Evolutionary conservation across 495 filamentous ascomycete species (phyloP), one percentile per base, ranked within the genome.

Genomic region (Penicillium antarcticum): DNA sequence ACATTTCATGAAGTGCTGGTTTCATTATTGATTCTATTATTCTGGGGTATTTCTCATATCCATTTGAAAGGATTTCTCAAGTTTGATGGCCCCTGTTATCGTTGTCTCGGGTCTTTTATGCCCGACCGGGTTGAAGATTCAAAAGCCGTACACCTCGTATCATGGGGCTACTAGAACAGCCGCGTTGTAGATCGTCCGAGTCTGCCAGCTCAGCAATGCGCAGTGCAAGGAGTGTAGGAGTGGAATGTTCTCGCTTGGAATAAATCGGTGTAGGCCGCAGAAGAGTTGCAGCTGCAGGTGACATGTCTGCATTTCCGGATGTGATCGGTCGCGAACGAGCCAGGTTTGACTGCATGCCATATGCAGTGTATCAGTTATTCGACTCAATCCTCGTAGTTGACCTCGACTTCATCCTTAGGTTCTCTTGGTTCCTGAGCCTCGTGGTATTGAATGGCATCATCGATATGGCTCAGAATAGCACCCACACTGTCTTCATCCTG

Each of bases 381-480:
- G 5, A 1, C 21, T 41, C 51, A 53, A 55, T 87, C 84, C 44
- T 80, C 76, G 38, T 79, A 83, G 23, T 89, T 84, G 33, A 80
- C 78, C n/a, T 85, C 81, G 41, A 88, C 79, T 40, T 87, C 86
- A 47, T 96, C 92, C 16, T 81, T 80, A 17, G 92, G 82, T 65
- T 96, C 95, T 61, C 79, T 82, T 1, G 94, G 94, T 63, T 98
- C 94, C 64, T 97, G 94, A 11, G 94, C 91, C 58, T 98, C 94
- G 62, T 96, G 91, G 68, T 82, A 98, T 56, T 97, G 95, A 54
- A 96, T 92, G 5, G 87, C 87, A 74, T 98, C 92, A 53, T 98
- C 94, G 57, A 98, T 96, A 61, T 97, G 92, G 75, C 92, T 97
- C 53, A 98, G 66, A n/a, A 97, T 84, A 7, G 85, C 84, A 4